phyloP scores from a whole-genome alignment of 2,329 filamentous ascomycete species.

The Ceratocystis cacaofunesta region DNA sequence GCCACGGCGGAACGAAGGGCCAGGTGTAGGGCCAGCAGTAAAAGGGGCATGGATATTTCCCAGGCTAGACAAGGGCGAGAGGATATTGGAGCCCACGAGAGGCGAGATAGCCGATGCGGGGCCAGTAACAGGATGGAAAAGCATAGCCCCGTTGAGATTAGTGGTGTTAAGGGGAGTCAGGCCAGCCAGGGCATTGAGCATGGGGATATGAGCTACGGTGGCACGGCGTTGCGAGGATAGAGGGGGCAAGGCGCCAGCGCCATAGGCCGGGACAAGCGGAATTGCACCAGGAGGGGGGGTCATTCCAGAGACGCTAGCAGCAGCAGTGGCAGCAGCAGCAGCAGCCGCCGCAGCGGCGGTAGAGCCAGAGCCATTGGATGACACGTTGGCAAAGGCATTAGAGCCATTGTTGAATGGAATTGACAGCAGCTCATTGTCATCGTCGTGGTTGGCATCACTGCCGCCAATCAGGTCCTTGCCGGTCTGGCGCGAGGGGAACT shows the following conservation, averaged over 20 bases:
- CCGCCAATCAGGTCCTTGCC: constrained; percentile 62
- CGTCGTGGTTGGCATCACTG: constrained; percentile 48
- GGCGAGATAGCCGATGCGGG: constrained; percentile 17
- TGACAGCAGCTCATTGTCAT: constrained; percentile 56
- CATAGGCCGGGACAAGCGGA: background rate
- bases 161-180: constrained; percentile 22
- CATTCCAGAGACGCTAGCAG: constrained; percentile 21
- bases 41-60: background rate
- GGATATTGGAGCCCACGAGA: constrained; percentile 35
- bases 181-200: constrained; percentile 21
- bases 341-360: constrained; percentile 30
- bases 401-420: constrained; percentile 32
- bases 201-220: constrained; percentile 13
- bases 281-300: background rate
- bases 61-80: constrained; percentile 24
- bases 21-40: constrained; percentile 3
- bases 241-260: background rate
- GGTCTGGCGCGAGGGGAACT: constrained; percentile 38
- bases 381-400: constrained; percentile 1
- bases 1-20: constrained; percentile 12
- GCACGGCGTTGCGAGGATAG: constrained; percentile 11
- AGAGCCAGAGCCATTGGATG: constrained; percentile 22
- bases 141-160: constrained; percentile 8
- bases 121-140: constrained; percentile 5
- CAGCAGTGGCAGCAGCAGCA: constrained; percentile 22